Conservation (phyloP, 2,329 filamentous ascomycete genomes). For the Cladosporium sp. region DNA sequence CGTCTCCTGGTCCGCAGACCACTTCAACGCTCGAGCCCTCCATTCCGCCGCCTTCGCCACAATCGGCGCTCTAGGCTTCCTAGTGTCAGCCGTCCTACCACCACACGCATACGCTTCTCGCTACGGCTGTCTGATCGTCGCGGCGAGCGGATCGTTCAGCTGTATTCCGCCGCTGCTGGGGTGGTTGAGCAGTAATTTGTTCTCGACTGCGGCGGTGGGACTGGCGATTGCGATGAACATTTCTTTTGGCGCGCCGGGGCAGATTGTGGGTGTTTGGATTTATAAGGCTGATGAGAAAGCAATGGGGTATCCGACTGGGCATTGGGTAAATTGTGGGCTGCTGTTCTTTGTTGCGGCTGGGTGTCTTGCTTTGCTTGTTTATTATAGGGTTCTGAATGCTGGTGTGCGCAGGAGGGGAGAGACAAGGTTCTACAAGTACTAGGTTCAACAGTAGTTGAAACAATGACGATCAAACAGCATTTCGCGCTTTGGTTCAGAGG, state of each 20-base stretch:
- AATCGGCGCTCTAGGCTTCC: slow-evolving; percentile 54
- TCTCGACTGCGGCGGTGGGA: slow-evolving; percentile 60
- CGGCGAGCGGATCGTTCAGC: slow-evolving; percentile 62
- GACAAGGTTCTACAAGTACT: slow-evolving; percentile 20
- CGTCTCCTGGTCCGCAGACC: slow-evolving; percentile 56
- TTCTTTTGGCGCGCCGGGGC: slow-evolving; percentile 59
- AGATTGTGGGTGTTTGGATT: slow-evolving; percentile 71
- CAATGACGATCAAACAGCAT: too few species aligned
- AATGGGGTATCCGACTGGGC: slow-evolving; percentile 64
- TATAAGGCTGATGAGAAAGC: slow-evolving; percentile 61
- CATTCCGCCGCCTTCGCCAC: slow-evolving; percentile 49
- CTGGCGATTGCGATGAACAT: slow-evolving; percentile 69
- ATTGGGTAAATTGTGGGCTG: slow-evolving; percentile 62
- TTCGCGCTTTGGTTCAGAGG: too few species aligned
- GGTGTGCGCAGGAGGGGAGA: slow-evolving; percentile 16
- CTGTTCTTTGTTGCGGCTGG: slow-evolving; percentile 56
- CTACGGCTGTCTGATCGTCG: slow-evolving; percentile 68
- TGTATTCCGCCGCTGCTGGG: slow-evolving; percentile 66
- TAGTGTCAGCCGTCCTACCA: slow-evolving; percentile 61
- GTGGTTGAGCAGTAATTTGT: slow-evolving; percentile 67
- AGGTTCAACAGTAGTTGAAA: too few species aligned
- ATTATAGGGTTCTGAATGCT: slow-evolving; percentile 50
- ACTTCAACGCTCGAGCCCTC: slow-evolving; percentile 53
- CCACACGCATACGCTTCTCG: slow-evolving; percentile 55
- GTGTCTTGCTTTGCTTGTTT: slow-evolving; percentile 51